Percentiles rank a stretch among this genome's conserved stretches.
Conservation (phyloP, 2,329 filamentous ascomycete genomes). For the Apiospora pterosperma region DNA sequence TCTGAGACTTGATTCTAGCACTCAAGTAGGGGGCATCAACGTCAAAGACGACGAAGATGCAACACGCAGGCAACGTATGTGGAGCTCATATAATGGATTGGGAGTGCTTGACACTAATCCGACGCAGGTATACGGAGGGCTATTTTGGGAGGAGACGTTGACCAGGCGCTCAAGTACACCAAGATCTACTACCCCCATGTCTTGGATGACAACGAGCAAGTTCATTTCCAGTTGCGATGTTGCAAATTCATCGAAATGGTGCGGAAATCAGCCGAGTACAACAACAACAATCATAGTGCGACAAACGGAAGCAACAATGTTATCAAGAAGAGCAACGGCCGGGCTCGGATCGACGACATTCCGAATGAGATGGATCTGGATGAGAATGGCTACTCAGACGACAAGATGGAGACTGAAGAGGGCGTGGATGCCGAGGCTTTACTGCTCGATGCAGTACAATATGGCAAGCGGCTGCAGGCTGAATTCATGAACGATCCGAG, state of each 20-base stretch:
- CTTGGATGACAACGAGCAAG: conserved; percentile 73
- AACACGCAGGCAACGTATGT: conserved; percentile 77
- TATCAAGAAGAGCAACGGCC: conserved; percentile 37
- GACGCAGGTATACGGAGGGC: conserved; percentile 76
- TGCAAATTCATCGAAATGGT: conserved; percentile 97
- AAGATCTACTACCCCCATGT: conserved; percentile 76
- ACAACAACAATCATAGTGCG: conserved; percentile 29
- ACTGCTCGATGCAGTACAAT: conserved; percentile 68
- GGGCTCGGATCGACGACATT: conserved; percentile 42
- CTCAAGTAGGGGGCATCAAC: conserved; percentile 56
- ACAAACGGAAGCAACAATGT: conserved; percentile 43
- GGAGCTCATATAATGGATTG: background rate
- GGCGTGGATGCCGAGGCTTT: conserved; percentile 37
- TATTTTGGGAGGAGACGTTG: conserved; percentile 89
- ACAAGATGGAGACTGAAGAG: conserved; percentile 55
- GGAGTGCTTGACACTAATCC: conserved; percentile 6
- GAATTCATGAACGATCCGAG: conserved; percentile 74
- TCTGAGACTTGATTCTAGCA: conserved; percentile 55
- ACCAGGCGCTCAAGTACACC: conserved; percentile 81
- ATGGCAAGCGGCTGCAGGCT: conserved; percentile 73
- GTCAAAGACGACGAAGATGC: conserved; percentile 83
- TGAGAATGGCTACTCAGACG: conserved; percentile 33
- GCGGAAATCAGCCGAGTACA: conserved; percentile 65
- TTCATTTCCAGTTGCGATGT: conserved; percentile 84
- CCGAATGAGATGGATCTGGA: conserved; percentile 51